Evolutionary conservation across 2,329 filamentous ascomycete species (phyloP), one percentile per base, ranked within the genome.

Genomic region (Colletotrichum tabaci): DNA sequence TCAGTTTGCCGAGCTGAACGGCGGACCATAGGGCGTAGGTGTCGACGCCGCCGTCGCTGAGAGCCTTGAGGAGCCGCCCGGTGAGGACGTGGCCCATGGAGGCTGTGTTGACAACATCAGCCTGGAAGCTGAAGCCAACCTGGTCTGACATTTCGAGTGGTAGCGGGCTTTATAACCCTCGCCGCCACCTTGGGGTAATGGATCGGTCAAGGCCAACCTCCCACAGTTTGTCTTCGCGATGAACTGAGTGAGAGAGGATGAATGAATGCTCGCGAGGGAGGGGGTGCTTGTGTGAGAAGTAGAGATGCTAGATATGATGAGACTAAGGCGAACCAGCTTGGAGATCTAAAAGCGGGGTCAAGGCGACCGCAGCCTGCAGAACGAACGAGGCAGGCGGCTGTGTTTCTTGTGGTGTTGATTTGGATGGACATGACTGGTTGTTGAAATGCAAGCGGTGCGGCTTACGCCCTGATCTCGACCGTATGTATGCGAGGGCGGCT

Each of bases 11-110:
- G 3, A 69, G 9, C n/a, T 62, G 63, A 3, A 69, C 42, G 0
- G 66, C 46, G 1, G 66, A 16, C 13, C 35, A 40, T 2, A 65
- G 9, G 0, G 66, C 53, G 2, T 65, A 65, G 0, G 61, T 60
- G 2, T 69, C 38, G 23, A 69, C 61, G 2, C 52, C 38, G 6
- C 52, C 61, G n/a, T 69, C 66, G 15, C 66, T 65, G 4, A 69
- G 35, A 1, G 61, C 53, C 38, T 69, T 65, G 13, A 65, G 15
- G 0, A 69, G 35, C 13, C 60, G 35, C 0, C 61, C 52, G 0
- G 66, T 65, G 1, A 69, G 53, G 13, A 65, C 56, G 26, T 64
- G 60, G 3, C 50, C 10, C 2, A 67, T 50, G 0, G 66, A 67
- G 3, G n/a, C 57, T 1, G 44, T 55, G 18, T 56, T 57, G 26